Base-by-base conservation (phyloP, 177 flowering plant species). In the Tripterygium wilfordii region DNA sequence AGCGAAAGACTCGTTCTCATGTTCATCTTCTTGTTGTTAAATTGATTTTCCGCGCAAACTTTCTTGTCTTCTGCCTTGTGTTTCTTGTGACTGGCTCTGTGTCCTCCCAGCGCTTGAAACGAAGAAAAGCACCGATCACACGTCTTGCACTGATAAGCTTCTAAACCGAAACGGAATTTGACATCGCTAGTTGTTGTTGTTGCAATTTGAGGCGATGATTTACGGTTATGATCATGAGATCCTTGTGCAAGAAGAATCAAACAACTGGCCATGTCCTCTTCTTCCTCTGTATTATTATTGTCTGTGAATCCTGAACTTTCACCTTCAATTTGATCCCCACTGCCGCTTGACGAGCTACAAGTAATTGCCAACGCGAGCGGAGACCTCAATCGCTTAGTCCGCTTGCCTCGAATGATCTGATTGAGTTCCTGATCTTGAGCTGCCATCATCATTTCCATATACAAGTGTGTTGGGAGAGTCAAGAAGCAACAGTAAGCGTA, bases 21-120 rank as follows among this genome's bases (percentile, higher is more conserved):
- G 4, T 19, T 32, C 18, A 16, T 5, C 13, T 4, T 38, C 24
- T 17, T 38, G 15, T 41, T 16, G 20, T 18, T 41, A 37, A n/a
- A 8, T 1, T 26, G 41, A 41, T 25, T 31, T 0, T 42, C 18
- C 3, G 35, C 46, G 10, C 36, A 1, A 14, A n/a, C 36, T 39
- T 38, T 32, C 26, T 32, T 55, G 22, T 37, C 48, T 10, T 27
- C 53, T 9, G 32, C 8, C 29, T 53, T 61, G 4, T 58, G 59
- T 25, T 58, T 71, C 64, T 58, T 67, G 59, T 71, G 76, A 29
- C 76, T 71, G 0, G 76, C 64, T 36, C 72, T 53, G 56, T 71
- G 76, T 14, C 76, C 76, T 5, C 76, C 76, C 0, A 71, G 59
- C 1, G 76, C 72, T 62, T 71, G 76, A 23, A 71, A 71, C 1